A percentile compares a stretch with the other conserved stretches of the same genome.
phyloP scores from a whole-genome alignment of 208 protist species.

The Trypanosoma lewisi region DNA sequence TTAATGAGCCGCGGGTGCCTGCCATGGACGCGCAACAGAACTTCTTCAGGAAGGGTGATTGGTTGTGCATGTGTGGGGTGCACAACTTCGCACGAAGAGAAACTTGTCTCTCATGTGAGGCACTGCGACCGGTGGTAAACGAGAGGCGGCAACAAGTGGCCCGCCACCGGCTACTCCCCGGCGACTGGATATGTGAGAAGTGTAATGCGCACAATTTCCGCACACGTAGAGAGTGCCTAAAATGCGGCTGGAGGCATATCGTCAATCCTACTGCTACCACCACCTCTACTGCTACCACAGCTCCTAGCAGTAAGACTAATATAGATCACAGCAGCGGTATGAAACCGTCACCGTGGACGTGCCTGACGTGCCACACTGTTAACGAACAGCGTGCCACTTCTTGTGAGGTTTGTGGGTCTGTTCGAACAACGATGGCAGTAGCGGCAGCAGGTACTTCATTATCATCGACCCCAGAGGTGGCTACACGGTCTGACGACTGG shows the following conservation, averaged over 20 bases:
- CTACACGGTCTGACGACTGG: constrained; percentile 32
- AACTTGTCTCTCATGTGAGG: constrained; percentile 37
- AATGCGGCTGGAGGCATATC: constrained; percentile 19
- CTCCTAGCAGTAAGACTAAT: no score
- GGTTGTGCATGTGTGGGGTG: constrained; percentile 65
- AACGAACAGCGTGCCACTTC: constrained; percentile 9
- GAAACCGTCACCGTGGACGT: constrained; percentile 27
- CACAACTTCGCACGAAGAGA: constrained; percentile 69
- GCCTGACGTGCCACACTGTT: constrained; percentile 32
- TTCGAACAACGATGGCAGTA: background rate
- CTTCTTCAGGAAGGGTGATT: constrained; percentile 43
- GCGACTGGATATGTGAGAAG: constrained; percentile 35
- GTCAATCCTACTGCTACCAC: background rate
- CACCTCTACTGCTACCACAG: background rate
- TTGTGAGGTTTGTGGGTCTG: constrained; percentile 29
- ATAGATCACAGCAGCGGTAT: background rate
- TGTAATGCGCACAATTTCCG: constrained; percentile 54
- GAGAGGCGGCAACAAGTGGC: background rate
- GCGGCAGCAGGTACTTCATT: no score
- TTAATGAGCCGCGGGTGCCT: background rate
- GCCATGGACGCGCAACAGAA: background rate
- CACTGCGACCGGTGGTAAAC: background rate
- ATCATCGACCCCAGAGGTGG: background rate
- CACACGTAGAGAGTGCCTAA: constrained; percentile 28
- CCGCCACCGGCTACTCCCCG: constrained; percentile 18